Conservation (phyloP, 495 filamentous ascomycete species). For the Xylaria venustula region DNA sequence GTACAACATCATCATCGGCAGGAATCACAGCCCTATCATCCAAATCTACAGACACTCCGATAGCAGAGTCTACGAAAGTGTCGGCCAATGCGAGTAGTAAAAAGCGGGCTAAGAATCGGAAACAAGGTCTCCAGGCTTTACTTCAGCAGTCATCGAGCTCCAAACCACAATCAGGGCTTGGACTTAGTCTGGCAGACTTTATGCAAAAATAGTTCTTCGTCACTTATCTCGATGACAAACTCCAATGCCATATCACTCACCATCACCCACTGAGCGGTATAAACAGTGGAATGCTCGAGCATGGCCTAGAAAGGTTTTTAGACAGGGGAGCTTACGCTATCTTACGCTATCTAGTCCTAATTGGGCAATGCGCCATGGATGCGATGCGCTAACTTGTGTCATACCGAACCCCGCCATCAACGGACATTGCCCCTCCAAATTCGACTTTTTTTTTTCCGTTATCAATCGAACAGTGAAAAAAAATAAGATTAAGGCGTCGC, state of each 20-base stretch:
- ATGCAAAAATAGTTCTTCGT: constrained; percentile 41
- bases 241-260: too few relatives aligned
- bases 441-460: constrained; percentile 30
- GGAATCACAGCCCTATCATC: not conserved
- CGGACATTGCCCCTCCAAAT: constrained; percentile 29
- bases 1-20: not conserved
- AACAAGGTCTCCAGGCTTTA: constrained; percentile 53
- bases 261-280: not conserved
- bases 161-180: constrained; percentile 36
- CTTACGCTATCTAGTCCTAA: constrained; percentile 15
- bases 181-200: constrained; percentile 52
- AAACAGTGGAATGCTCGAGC: constrained; percentile 14
- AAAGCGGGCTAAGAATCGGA: constrained; percentile 53
- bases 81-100: constrained; percentile 50
- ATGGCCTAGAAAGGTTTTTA: constrained; percentile 3
- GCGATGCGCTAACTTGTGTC: constrained; percentile 16
- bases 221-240: not conserved
- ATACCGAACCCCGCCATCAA: constrained; percentile 32
- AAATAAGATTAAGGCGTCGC: not conserved
- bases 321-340: too few relatives aligned
- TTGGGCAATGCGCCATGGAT: constrained; percentile 13
- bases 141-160: constrained; percentile 38
- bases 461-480: constrained; percentile 17
- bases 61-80: not conserved
- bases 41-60: not conserved